A percentile compares a stretch with the other conserved stretches of the same genome.
Evolutionary conservation across 2,329 filamentous ascomycete genomes (phyloP).

Genomic region (Aureobasidium sp.): DNA sequence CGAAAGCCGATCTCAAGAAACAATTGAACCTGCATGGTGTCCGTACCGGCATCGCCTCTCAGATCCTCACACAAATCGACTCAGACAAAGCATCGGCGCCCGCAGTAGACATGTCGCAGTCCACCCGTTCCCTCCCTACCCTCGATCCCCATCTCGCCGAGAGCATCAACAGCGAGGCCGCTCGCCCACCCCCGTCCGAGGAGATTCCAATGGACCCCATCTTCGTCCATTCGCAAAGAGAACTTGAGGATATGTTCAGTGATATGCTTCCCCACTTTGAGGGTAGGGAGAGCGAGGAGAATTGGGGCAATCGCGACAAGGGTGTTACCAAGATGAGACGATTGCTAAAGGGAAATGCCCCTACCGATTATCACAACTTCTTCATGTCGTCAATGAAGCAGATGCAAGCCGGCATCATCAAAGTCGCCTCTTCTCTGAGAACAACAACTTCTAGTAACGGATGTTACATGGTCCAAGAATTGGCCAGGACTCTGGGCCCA

Average conservation of each 20-base stretch:
- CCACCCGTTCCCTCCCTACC: slow-evolving; percentile 33
- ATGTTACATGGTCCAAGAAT: slow-evolving; percentile 74
- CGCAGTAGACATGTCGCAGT: slow-evolving; percentile 30
- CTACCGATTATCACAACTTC: slow-evolving; percentile 62
- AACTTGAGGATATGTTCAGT: slow-evolving; percentile 79
- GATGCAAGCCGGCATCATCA: slow-evolving; percentile 80
- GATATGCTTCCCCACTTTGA: slow-evolving; percentile 79
- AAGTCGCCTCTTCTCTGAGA: slow-evolving; percentile 71
- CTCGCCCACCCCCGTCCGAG: slow-evolving; percentile 53
- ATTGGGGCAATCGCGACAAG: slow-evolving; percentile 84
- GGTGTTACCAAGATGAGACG: slow-evolving; percentile 66
- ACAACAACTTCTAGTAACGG: slow-evolving; percentile 87
- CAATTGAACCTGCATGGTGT: slow-evolving; percentile 80
- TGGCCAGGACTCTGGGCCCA: slow-evolving; percentile 67
- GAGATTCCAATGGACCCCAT: slow-evolving; percentile 66
- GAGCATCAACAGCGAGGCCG: slow-evolving; percentile 39
- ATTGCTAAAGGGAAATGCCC: slow-evolving; percentile 75
- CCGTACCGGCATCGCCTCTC: slow-evolving; percentile 73
- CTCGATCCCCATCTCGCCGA: slow-evolving; percentile 37
- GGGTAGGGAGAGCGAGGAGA: slow-evolving; percentile 80
- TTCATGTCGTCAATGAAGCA: slow-evolving; percentile 65
- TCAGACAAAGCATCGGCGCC: slow-evolving; percentile 19
- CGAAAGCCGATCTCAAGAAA: slow-evolving; percentile 81
- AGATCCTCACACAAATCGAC: slow-evolving; percentile 65
- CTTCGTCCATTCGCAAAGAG: slow-evolving; percentile 74